Conservation (phyloP, 495 filamentous ascomycete species). For the Neohortaea acidophila region DNA sequence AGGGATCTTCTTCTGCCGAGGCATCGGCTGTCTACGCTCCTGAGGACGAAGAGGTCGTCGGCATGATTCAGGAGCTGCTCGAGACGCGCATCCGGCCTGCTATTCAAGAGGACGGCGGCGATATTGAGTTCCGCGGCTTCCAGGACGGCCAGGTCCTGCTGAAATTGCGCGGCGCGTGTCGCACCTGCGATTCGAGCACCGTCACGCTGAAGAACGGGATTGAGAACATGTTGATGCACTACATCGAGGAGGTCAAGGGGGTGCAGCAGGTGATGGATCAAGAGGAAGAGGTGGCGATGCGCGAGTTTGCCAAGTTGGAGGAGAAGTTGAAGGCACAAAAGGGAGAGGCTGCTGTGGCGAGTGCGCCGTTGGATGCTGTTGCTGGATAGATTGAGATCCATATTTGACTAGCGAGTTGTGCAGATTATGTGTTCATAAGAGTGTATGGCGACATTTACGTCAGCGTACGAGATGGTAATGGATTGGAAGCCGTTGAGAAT, state of each 20-base stretch:
- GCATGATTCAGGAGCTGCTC: slow-evolving; percentile 97
- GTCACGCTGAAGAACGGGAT: slow-evolving; percentile 94
- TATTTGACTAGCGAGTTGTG: no score
- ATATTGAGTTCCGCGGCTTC: slow-evolving; percentile 88
- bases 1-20: slow-evolving; percentile 20
- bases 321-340: slow-evolving; percentile 78
- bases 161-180: slow-evolving; percentile 82
- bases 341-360: slow-evolving; percentile 38
- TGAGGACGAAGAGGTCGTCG: slow-evolving; percentile 79
- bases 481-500: no score
- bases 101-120: slow-evolving; percentile 94
- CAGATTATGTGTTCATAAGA: no score
- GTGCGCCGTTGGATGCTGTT: no score
- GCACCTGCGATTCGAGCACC: slow-evolving; percentile 90
- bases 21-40: slow-evolving; percentile 45
- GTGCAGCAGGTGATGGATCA: slow-evolving; percentile 82
- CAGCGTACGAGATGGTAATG: no score
- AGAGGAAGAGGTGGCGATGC: slow-evolving; percentile 78
- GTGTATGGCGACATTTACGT: no score
- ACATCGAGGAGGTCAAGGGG: slow-evolving; percentile 88
- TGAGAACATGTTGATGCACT: slow-evolving; percentile 91
- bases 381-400: no score
- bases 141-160: slow-evolving; percentile 69
- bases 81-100: slow-evolving; percentile 88
- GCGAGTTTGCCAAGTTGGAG: slow-evolving; percentile 91